Evolutionary conservation across 257 asterid species (phyloP), one percentile per base, ranked within the genome.

Genomic region (Ballota nigra): DNA sequence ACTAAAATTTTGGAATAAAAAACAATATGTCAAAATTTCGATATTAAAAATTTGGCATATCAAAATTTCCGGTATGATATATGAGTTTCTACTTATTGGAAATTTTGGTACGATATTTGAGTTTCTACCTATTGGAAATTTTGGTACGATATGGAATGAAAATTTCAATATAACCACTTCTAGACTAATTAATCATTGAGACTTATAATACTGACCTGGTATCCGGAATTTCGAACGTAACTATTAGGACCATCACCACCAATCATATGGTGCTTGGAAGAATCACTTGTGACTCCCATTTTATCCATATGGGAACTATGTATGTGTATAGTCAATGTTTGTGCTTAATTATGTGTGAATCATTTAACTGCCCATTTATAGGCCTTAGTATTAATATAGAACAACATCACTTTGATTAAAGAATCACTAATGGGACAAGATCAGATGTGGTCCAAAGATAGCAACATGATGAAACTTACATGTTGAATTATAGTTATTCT

Each of bases 171-270:
- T n/a, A n/a, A n/a, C n/a, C n/a, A n/a, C n/a, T n/a, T n/a, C n/a
- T n/a, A n/a, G n/a, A n/a, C n/a, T n/a, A n/a, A n/a, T n/a, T n/a
- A n/a, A n/a, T n/a, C n/a, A n/a, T n/a, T n/a, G n/a, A n/a, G n/a
- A n/a, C n/a, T n/a, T n/a, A n/a, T n/a, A n/a, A n/a, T n/a, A 33
- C 43, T 36, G 6, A 36, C 43, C 43, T 85, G 89, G 61, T 83
- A 87, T 19, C 49, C 75, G 6, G 91, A 87, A 74, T 83, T 82
- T 11, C 66, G 81, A 23, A 80, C 67, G 53, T 87, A 85, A 71
- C 89, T 85, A 33, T 77, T 41, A 22, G 82, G 86, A 38, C 89
- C 87, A 49, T 87, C 83, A 20, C 94, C 91, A 8, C 91, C 89
- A 1, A 82, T 72, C 87, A 82, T 85, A 45, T 83, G 87, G 82